Conservation (phyloP, 441 rosid species). For the Syzygium syzygioides region DNA sequence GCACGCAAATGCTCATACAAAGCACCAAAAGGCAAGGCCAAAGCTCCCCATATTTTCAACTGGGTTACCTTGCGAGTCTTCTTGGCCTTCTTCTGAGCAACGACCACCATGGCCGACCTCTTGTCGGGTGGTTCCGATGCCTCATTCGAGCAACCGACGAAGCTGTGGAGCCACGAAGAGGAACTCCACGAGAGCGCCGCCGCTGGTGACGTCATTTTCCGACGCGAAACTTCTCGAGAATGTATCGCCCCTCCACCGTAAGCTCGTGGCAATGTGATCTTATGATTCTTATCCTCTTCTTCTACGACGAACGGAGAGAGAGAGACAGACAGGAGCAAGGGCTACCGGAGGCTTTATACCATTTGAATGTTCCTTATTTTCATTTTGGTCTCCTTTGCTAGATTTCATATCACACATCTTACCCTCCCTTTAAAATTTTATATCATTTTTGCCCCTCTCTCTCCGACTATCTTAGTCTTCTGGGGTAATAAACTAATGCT, state of each 20-base stretch:
- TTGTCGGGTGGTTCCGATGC: conserved; percentile 29
- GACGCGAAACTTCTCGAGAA: neutral
- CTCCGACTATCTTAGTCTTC: too few relatives aligned
- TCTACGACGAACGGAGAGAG: neutral
- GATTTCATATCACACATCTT: neutral
- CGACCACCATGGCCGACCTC: conserved; percentile 25
- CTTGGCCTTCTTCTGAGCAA: conserved; percentile 68
- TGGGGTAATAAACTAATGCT: neutral
- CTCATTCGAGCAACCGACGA: conserved; percentile 30
- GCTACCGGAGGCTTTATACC: neutral
- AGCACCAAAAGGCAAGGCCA: neutral
- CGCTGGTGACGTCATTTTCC: conserved; percentile 30
- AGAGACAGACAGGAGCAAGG: neutral
- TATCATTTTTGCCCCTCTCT: neutral
- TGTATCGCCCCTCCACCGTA: neutral
- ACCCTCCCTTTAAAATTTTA: neutral
- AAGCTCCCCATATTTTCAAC: neutral
- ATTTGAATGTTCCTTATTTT: neutral
- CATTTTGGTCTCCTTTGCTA: neutral
- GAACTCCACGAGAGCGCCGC: conserved; percentile 63
- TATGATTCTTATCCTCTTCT: neutral
- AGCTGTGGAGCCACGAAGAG: conserved; percentile 35
- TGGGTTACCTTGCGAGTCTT: conserved; percentile 9
- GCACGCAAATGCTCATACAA: neutral
- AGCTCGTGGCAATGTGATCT: neutral